Percentiles rank a stretch among this genome's conserved stretches.
Conservation (phyloP, 2,329 filamentous ascomycete species). For the Sphaceloma murrayae region DNA sequence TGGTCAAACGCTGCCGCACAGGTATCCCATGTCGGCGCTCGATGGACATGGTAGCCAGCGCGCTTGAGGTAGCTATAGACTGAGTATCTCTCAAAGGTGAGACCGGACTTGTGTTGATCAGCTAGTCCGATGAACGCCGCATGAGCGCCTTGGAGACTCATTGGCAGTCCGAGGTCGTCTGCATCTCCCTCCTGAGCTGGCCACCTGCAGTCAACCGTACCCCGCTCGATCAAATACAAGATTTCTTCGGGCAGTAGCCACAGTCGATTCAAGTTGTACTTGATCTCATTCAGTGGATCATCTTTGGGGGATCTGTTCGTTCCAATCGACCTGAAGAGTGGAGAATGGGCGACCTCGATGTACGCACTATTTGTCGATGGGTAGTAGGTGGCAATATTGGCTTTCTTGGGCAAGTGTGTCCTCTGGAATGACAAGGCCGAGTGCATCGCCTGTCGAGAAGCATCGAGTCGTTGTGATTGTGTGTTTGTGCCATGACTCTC, state of each 20-base stretch:
- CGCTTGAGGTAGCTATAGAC: constrained; percentile 81
- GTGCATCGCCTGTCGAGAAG: constrained; percentile 80
- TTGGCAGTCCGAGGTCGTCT: constrained; percentile 59
- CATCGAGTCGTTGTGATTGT: constrained; percentile 67
- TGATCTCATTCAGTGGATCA: constrained; percentile 27
- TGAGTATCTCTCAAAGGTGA: constrained; percentile 70
- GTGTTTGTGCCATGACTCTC: constrained; percentile 81
- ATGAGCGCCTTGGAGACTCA: constrained; percentile 88
- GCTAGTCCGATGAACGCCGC: constrained; percentile 68
- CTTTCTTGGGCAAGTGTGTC: constrained; percentile 58
- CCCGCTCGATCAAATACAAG: constrained; percentile 78
- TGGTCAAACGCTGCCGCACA: constrained; percentile 20
- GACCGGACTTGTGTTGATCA: constrained; percentile 38
- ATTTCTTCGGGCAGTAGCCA: constrained; percentile 92
- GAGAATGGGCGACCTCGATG: constrained; percentile 62
- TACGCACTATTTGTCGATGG: constrained; percentile 51
- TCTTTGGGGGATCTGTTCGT: constrained; percentile 50
- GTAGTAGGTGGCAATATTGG: constrained; percentile 64
- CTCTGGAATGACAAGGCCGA: constrained; percentile 71
- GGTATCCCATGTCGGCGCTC: constrained; percentile 47
- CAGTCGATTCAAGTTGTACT: constrained; percentile 32
- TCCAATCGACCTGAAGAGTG: constrained; percentile 68
- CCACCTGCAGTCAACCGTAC: constrained; percentile 81
- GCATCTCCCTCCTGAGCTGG: constrained; percentile 36
- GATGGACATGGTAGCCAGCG: constrained; percentile 68